These are phyloP conservation scores for Pseudonectria foliicola DNA, from an alignment of 2,329 filamentous ascomycete species.

Conservation along the genomic window DNA sequence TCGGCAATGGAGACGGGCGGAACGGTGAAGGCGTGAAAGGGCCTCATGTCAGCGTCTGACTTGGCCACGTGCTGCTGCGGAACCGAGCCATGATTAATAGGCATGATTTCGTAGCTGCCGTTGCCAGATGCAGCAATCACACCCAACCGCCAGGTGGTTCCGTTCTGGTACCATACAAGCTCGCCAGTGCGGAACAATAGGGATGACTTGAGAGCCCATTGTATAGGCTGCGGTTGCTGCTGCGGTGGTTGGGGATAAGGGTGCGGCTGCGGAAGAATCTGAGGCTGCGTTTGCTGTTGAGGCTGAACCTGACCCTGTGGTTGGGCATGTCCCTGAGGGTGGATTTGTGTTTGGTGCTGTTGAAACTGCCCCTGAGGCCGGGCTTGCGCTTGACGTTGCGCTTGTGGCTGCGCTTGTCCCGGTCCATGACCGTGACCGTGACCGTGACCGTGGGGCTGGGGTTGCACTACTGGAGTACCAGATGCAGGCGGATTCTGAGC, in stretches of 20 bases:
- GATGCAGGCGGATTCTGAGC: slow-evolving; percentile 13
- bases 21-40: slow-evolving; percentile 46
- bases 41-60: slow-evolving; percentile 35
- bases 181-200: slow-evolving; percentile 41
- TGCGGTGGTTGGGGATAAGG: slow-evolving; percentile 2
- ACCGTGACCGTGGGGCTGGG: slow-evolving; percentile 3
- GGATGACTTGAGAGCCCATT: slow-evolving; percentile 28
- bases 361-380: slow-evolving; percentile 6
- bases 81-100: slow-evolving; percentile 32
- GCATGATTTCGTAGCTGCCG: slow-evolving; percentile 31
- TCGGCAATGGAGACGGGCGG: slow-evolving; percentile 34
- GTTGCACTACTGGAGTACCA: slow-evolving; percentile 3
- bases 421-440: slow-evolving; percentile 4
- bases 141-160: slow-evolving; percentile 41
- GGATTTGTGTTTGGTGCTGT: slow-evolving; percentile 7
- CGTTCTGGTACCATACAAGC: slow-evolving; percentile 43
- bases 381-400: slow-evolving; percentile 8
- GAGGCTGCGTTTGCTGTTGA: slow-evolving; percentile 7
- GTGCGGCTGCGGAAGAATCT: neutral
- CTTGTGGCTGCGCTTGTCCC: slow-evolving; percentile 8
- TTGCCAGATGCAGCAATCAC: slow-evolving; percentile 31
- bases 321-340: slow-evolving; percentile 11
- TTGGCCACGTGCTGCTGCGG: slow-evolving; percentile 33
- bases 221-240: slow-evolving; percentile 4
- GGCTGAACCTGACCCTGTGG: slow-evolving; percentile 14